Percentiles rank a stretch among this genome's conserved stretches.
Evolutionary conservation across 768 basidiomycete species (phyloP).

Genomic region (Dentipellis sp.): DNA sequence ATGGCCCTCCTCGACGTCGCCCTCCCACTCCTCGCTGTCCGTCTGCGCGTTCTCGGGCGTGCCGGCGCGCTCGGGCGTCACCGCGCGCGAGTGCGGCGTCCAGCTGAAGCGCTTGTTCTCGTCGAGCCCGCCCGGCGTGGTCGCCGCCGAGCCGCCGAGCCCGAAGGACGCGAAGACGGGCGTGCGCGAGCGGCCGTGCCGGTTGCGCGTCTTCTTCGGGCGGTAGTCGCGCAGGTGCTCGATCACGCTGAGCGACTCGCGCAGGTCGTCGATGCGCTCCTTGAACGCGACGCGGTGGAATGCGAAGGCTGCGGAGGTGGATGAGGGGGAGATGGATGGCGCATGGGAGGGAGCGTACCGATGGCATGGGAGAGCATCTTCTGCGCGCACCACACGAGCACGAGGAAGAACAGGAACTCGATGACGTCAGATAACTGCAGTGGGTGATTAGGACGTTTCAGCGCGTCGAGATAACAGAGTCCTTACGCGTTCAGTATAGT

Average conservation of each 20-base stretch:
- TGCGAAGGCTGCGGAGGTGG: slow-evolving; percentile 40
- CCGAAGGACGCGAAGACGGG: slow-evolving; percentile 1
- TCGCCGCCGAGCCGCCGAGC: background rate
- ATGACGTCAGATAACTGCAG: slow-evolving; percentile 50
- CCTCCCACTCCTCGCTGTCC: slow-evolving; percentile 12
- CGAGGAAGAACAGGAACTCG: slow-evolving; percentile 70
- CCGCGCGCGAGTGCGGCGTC: slow-evolving; percentile 22
- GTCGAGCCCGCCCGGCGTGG: too few species aligned
- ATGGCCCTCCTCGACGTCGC: slow-evolving; percentile 24
- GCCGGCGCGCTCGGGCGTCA: slow-evolving; percentile 7
- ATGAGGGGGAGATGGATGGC: background rate
- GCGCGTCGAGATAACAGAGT: background rate
- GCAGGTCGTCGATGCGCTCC: slow-evolving; percentile 57
- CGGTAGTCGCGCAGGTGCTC: slow-evolving; percentile 61
- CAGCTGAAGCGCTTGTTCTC: background rate
- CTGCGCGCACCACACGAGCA: slow-evolving; percentile 51
- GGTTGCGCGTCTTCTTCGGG: slow-evolving; percentile 33
- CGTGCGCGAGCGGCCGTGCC: slow-evolving; percentile 11
- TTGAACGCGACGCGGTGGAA: slow-evolving; percentile 74
- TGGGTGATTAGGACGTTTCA: background rate
- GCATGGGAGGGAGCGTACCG: slow-evolving; percentile 20
- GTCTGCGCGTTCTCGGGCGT: background rate
- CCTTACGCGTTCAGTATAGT: slow-evolving; percentile 50
- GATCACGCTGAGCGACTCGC: slow-evolving; percentile 44
- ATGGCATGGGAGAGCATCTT: slow-evolving; percentile 64